phyloP scores from a whole-genome alignment of 192 early-diverging fungal genomes.

The Chytriomyces sp. region DNA sequence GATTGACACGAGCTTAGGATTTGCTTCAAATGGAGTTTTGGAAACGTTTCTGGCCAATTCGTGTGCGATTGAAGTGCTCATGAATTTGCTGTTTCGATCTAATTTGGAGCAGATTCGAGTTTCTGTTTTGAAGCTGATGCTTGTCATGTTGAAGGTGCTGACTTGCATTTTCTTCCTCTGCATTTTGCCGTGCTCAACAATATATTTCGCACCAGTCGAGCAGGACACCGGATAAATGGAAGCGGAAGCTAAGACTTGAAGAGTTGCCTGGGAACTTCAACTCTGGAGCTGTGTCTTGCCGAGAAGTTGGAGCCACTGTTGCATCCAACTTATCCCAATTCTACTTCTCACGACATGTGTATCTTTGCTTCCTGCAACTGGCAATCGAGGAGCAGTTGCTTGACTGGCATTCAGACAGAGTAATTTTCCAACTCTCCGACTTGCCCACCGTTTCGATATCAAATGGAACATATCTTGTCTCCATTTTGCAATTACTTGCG shows the following conservation, averaged over 20 bases:
- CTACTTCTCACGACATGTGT: constrained; percentile 19
- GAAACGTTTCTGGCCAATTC: constrained; percentile 22
- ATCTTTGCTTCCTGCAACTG: constrained; percentile 44
- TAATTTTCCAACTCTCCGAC: constrained; percentile 15
- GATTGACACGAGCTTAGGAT: constrained; percentile 20
- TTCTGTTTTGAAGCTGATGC: constrained; percentile 19
- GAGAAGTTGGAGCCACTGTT: constrained; percentile 11
- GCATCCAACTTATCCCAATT: constrained; percentile 12
- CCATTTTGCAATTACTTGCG: constrained; percentile 29
- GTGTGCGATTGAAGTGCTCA: constrained; percentile 8
- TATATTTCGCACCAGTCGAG: neutral
- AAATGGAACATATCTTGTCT: constrained; percentile 31
- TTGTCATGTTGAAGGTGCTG: constrained; percentile 33
- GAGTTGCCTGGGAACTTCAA: constrained; percentile 33
- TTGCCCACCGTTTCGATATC: constrained; percentile 31
- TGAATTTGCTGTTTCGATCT: constrained; percentile 18
- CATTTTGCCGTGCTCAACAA: neutral
- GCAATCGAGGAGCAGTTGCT: constrained; percentile 42
- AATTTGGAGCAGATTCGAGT: constrained; percentile 8
- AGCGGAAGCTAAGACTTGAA: constrained; percentile 36
- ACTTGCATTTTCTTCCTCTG: neutral
- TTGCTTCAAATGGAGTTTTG: constrained; percentile 21
- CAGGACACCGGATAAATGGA: constrained; percentile 48
- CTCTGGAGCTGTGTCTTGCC: neutral
- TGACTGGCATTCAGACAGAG: constrained; percentile 36